Percentiles rank a stretch among this genome's conserved stretches.
These are phyloP conservation scores for Pichia sp. DNA, from an alignment of 1,139 yeast genomes.

Conservation along the genomic window DNA sequence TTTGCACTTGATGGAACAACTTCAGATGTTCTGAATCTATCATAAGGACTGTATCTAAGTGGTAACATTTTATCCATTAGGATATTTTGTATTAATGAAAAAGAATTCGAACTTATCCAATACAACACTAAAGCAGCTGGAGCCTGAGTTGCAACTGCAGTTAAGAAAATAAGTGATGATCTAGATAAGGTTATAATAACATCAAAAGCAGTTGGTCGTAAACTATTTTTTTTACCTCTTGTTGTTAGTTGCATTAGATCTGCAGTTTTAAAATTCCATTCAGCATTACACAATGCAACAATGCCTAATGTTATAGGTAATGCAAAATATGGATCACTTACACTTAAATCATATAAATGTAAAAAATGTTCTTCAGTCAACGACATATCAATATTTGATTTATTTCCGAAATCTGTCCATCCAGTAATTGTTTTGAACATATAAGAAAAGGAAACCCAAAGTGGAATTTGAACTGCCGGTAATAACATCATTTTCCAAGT, in stretches of 20 bases:
- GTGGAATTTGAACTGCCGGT: constrained; percentile 78
- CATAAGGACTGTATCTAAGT: constrained; percentile 43
- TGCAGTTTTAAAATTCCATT: constrained; percentile 64
- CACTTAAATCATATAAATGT: constrained; percentile 55
- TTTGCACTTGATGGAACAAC: constrained; percentile 16
- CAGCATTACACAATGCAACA: constrained; percentile 68
- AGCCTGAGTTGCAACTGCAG: constrained; percentile 82
- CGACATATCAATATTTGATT: constrained; percentile 43
- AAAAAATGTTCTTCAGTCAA: constrained; percentile 50
- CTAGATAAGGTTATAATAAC: constrained; percentile 61
- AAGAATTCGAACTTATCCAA: constrained; percentile 81
- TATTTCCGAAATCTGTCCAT: constrained; percentile 50
- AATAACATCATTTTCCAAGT: constrained; percentile 69
- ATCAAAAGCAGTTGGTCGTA: constrained; percentile 57
- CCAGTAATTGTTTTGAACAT: constrained; percentile 75
- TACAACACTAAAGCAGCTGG: constrained; percentile 74
- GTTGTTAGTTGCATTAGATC: constrained; percentile 39
- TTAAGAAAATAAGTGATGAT: constrained; percentile 69
- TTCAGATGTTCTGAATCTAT: constrained; percentile 18
- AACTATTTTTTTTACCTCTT: constrained; percentile 26
- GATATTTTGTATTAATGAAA: constrained; percentile 68
- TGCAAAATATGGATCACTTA: constrained; percentile 55
- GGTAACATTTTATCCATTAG: constrained; percentile 67
- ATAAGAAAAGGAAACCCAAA: constrained; percentile 78
- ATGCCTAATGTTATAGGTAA: constrained; percentile 70